A percentile compares a stretch with the other conserved stretches of the same genome.
Evolutionary conservation across 768 basidiomycete genomes (phyloP).

Genomic region (Phylloporus rhodoxanthus): DNA sequence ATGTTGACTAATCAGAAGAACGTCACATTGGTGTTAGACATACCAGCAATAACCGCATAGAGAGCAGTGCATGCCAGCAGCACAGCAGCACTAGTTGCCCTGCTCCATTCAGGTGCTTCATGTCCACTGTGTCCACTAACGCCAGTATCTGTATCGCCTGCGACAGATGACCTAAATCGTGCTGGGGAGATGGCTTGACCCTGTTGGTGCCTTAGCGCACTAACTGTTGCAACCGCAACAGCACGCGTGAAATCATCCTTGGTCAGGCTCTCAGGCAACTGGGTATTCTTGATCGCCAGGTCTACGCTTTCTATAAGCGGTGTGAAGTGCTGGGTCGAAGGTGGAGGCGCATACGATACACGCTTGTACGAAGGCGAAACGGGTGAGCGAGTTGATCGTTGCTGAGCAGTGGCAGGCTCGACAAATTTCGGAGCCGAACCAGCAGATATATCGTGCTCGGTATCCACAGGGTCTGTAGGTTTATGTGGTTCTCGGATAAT

Average conservation of each 20-base stretch:
- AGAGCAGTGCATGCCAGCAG: constrained; percentile 83
- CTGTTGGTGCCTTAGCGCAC: constrained; percentile 79
- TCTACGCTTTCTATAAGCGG: constrained; percentile 78
- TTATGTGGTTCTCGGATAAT: constrained; percentile 33
- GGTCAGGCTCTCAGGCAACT: constrained; percentile 59
- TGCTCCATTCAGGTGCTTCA: constrained; percentile 95
- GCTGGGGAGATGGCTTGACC: constrained; percentile 45
- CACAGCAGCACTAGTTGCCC: constrained; percentile 84
- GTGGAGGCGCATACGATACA: constrained; percentile 49
- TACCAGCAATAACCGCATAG: constrained; percentile 94
- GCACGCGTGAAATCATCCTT: constrained; percentile 90
- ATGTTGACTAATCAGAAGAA: constrained; percentile 1
- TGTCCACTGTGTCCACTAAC: constrained; percentile 73
- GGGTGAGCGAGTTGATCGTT: constrained; percentile 20
- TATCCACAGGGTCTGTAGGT: constrained; percentile 36
- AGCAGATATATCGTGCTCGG: constrained; percentile 30
- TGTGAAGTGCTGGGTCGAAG: constrained; percentile 37
- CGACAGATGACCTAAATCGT: constrained; percentile 39
- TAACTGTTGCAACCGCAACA: constrained; percentile 91
- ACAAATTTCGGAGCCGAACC: constrained; percentile 30
- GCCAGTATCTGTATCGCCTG: constrained; percentile 36
- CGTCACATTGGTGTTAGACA: constrained; percentile 21
- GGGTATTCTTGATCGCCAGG: constrained; percentile 59
- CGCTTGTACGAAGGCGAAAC: constrained; percentile 45
- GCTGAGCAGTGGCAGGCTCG: constrained; percentile 19